Evolutionary conservation across 176 grass and related monocot genomes (phyloP).

Genomic region (Dendrocalamus sinicus): DNA sequence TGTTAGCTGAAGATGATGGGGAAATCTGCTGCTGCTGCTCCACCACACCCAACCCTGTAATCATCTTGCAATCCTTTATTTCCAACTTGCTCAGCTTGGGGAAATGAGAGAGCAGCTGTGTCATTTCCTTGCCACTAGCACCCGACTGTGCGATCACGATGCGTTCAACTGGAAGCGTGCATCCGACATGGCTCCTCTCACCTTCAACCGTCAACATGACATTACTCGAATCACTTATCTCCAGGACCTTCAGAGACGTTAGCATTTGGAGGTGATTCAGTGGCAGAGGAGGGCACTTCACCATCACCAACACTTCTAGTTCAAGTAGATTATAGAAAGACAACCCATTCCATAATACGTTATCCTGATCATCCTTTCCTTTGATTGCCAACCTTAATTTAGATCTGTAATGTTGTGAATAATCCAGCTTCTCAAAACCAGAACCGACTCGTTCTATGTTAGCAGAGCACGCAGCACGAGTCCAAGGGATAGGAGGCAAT

Average conservation of each 20-base stretch:
- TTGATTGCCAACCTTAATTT: fast-evolving
- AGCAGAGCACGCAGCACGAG: fast-evolving
- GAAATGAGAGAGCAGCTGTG: not conserved
- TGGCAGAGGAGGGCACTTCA: fast-evolving
- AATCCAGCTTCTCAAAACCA: fast-evolving
- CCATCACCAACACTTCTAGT: fast-evolving
- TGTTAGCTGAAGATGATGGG: not conserved
- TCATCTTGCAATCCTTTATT: fast-evolving
- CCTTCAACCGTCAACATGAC: not conserved
- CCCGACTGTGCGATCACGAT: fast-evolving
- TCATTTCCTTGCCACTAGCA: constrained; percentile 15
- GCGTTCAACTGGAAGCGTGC: fast-evolving
- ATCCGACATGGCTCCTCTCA: not conserved
- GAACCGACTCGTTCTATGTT: not conserved
- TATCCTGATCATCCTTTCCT: fast-evolving
- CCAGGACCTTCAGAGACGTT: not conserved
- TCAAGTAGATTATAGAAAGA: not conserved
- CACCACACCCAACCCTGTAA: not conserved
- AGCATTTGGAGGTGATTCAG: not conserved
- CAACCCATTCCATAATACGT: not conserved
- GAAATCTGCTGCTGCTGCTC: not conserved
- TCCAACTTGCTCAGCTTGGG: fast-evolving
- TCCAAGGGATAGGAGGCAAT: constrained; percentile 23
- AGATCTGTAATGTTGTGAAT: fast-evolving
- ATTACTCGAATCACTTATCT: fast-evolving